Evolutionary conservation across 2,329 filamentous ascomycete genomes (phyloP).

Genomic region (Tolypocladium tropicale): DNA sequence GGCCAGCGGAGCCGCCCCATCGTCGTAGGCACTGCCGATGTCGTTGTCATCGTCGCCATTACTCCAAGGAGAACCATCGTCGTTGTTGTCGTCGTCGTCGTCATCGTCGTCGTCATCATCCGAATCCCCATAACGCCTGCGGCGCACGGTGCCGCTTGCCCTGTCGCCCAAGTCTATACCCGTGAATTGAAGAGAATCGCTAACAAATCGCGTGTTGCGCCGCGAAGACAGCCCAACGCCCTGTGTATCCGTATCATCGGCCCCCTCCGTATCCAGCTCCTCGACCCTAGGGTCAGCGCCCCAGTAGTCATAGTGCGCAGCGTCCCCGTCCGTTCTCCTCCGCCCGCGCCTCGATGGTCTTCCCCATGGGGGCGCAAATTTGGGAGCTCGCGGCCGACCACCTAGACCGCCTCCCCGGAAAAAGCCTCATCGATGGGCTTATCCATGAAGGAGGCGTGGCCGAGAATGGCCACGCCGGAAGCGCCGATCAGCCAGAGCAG

Average conservation of each 20-base stretch:
- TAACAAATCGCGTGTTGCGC: conserved; percentile 39
- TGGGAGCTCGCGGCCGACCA: conserved; percentile 99
- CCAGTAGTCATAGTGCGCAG: conserved; percentile 26
- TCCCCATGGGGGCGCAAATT: conserved; percentile 91
- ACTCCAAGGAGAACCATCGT: conserved; percentile 12
- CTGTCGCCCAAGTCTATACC: conserved; percentile 44
- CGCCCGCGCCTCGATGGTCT: conserved; percentile 91
- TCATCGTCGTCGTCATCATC: conserved; percentile 25
- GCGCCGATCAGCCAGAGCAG: conserved; percentile 94
- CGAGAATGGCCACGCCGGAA: conserved; percentile 84
- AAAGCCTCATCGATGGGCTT: conserved; percentile 99
- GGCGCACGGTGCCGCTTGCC: conserved; percentile 26
- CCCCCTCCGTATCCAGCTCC: conserved; percentile 56
- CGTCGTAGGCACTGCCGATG: conserved; percentile 32
- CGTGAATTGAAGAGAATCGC: conserved; percentile 52
- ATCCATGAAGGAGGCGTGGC: conserved; percentile 92
- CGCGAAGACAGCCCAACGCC: conserved; percentile 39
- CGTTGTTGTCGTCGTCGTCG: conserved; percentile 23
- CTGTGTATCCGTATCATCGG: conserved; percentile 42
- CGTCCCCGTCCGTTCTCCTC: conserved; percentile 46
- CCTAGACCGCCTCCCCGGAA: conserved; percentile 99
- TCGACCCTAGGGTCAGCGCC: conserved; percentile 40
- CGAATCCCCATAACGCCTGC: conserved; percentile 18
- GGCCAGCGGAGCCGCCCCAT: conserved; percentile 45
- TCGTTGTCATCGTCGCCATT: conserved; percentile 19